phyloP scores from a whole-genome alignment of 768 basidiomycete species.

The Hericium rajendrae region DNA sequence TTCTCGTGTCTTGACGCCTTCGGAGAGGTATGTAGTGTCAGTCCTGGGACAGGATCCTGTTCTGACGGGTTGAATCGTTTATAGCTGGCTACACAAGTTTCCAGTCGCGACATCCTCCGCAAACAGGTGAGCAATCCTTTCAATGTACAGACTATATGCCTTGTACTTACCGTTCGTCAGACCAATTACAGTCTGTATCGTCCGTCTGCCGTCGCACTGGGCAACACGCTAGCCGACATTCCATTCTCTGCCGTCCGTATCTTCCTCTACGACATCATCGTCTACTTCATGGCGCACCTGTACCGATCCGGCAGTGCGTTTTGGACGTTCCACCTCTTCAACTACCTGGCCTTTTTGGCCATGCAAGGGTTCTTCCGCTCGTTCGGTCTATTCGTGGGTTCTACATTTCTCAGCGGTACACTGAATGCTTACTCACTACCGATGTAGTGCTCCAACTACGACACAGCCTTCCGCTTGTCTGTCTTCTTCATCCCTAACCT shows the following conservation, averaged over 20 bases:
- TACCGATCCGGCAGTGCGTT: constrained; percentile 30
- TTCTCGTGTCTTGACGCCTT: constrained; percentile 66
- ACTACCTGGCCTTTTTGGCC: constrained; percentile 52
- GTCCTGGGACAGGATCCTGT: background rate
- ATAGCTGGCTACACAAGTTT: constrained; percentile 66
- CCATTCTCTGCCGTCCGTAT: constrained; percentile 57
- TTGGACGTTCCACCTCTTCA: constrained; percentile 57
- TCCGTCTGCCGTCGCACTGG: constrained; percentile 53
- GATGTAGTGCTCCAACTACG: constrained; percentile 42
- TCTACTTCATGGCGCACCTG: constrained; percentile 61
- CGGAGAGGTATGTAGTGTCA: constrained; percentile 39
- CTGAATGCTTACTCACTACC: background rate
- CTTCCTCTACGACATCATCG: constrained; percentile 50
- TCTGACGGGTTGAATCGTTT: background rate
- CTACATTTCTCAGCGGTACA: too few species aligned
- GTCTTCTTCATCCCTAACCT: constrained; percentile 72
- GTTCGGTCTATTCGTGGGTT: constrained; percentile 30
- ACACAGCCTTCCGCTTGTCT: constrained; percentile 42
- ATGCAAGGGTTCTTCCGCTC: constrained; percentile 85
- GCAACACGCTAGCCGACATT: constrained; percentile 58
- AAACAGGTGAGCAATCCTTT: constrained; percentile 38
- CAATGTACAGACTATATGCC: background rate
- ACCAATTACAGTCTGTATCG: constrained; percentile 57
- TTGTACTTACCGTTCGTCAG: constrained; percentile 17
- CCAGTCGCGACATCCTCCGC: constrained; percentile 65